Evolutionary conservation across 805 yeast species (phyloP).

Genomic region (Zygosaccharomyces siamensis): DNA sequence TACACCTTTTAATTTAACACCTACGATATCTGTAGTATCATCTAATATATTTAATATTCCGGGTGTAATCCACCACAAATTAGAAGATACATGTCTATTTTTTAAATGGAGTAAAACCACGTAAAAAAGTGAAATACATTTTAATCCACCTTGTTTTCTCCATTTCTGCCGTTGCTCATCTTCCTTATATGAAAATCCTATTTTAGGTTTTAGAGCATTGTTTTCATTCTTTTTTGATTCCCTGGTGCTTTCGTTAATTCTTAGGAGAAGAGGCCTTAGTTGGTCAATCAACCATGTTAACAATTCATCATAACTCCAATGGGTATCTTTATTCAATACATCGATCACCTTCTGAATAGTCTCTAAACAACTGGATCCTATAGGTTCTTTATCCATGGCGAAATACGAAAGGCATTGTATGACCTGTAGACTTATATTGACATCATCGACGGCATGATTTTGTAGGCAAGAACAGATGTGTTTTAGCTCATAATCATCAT

Average conservation of each 20-base stretch:
- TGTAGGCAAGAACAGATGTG: slow-evolving; percentile 1
- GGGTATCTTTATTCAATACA: not conserved
- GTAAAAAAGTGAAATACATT: slow-evolving; percentile 26
- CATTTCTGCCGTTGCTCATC: slow-evolving; percentile 23
- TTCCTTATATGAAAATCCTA: slow-evolving; percentile 16
- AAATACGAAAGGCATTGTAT: slow-evolving; percentile 9
- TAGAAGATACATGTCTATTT: slow-evolving; percentile 21
- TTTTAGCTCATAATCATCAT: slow-evolving; percentile 3
- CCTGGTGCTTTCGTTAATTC: slow-evolving; percentile 2
- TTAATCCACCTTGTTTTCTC: slow-evolving; percentile 24
- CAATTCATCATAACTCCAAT: not conserved
- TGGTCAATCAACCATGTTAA: slow-evolving; percentile 7
- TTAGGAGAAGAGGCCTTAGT: slow-evolving; percentile 15
- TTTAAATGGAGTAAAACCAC: slow-evolving; percentile 17
- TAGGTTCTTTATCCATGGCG: slow-evolving; percentile 3
- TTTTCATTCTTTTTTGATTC: not conserved
- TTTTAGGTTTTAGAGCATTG: slow-evolving; percentile 34
- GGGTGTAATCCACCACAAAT: slow-evolving; percentile 34
- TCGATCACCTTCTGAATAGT: slow-evolving; percentile 2
- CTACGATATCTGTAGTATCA: slow-evolving; percentile 25
- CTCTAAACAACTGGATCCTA: slow-evolving; percentile 1
- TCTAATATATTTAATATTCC: slow-evolving; percentile 32
- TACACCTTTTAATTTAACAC: slow-evolving; percentile 27
- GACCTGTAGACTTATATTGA: not conserved
- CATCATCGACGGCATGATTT: slow-evolving; percentile 1